Evolutionary conservation across 1,284 basidiomycete genomes (phyloP).

Genomic region (Bondarzewia mesenterica): DNA sequence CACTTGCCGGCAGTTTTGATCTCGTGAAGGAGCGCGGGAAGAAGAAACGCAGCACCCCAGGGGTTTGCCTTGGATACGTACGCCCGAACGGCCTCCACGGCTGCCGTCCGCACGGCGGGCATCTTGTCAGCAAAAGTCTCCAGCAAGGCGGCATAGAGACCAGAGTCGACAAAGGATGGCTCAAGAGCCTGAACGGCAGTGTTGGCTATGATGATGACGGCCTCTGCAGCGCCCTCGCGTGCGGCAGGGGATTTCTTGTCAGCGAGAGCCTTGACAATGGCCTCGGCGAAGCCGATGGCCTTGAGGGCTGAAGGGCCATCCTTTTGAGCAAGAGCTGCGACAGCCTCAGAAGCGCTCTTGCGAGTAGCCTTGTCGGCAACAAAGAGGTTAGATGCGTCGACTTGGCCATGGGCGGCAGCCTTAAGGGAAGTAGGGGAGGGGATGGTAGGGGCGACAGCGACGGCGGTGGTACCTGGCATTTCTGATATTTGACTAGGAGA

Average conservation of each 20-base stretch:
- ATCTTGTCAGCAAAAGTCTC: slow-evolving; percentile 93
- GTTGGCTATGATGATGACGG: slow-evolving; percentile 67
- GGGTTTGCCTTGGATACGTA: slow-evolving; percentile 83
- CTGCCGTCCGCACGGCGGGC: slow-evolving; percentile 77
- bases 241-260: slow-evolving; percentile 88
- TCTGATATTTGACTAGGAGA: slow-evolving; percentile 36
- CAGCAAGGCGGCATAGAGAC: slow-evolving; percentile 80
- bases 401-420: slow-evolving; percentile 41
- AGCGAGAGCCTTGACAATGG: slow-evolving; percentile 77
- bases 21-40: slow-evolving; percentile 89
- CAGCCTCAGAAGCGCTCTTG: slow-evolving; percentile 59
- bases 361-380: slow-evolving; percentile 68
- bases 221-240: slow-evolving; percentile 78
- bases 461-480: slow-evolving; percentile 68
- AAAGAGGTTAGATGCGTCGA: slow-evolving; percentile 37
- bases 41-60: slow-evolving; percentile 82
- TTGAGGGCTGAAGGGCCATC: slow-evolving; percentile 81
- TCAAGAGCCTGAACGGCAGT: slow-evolving; percentile 83
- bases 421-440: slow-evolving; percentile 60
- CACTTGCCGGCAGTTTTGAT: slow-evolving; percentile 97
- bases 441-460: slow-evolving; percentile 25
- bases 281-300: slow-evolving; percentile 71
- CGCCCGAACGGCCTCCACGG: slow-evolving; percentile 78
- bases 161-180: slow-evolving; percentile 80
- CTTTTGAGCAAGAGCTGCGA: slow-evolving; percentile 74